phyloP scores from a whole-genome alignment of 1,284 basidiomycete species.

The Cutaneotrichosporon cutaneum region DNA sequence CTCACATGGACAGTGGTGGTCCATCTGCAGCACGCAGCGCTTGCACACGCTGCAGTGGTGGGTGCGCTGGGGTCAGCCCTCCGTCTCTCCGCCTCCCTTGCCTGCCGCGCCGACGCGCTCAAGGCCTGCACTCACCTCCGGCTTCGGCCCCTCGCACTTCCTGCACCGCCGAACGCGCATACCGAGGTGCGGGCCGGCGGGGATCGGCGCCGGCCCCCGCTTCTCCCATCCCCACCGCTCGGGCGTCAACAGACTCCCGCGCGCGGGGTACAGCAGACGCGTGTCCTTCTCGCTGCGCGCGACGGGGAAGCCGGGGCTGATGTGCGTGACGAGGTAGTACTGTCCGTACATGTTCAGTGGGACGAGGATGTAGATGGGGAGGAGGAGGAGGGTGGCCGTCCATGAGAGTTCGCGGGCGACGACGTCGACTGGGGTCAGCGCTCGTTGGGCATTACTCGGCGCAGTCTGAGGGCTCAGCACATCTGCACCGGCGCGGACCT shows the following conservation, averaged over 20 bases:
- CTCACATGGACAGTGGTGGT: constrained; percentile 86
- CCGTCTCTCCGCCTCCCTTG: background rate
- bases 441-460: too few species aligned
- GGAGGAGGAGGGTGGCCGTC: constrained; percentile 56
- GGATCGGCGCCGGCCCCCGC: background rate
- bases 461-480: constrained; percentile 18
- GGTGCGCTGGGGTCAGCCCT: constrained; percentile 63
- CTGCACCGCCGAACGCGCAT: constrained; percentile 61
- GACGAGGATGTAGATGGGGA: constrained; percentile 69
- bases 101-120: too few species aligned
- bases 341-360: constrained; percentile 74
- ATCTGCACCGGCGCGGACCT: too few species aligned
- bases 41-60: constrained; percentile 96
- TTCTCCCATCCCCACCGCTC: constrained; percentile 35
- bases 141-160: constrained; percentile 69
- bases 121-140: constrained; percentile 78
- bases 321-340: constrained; percentile 79
- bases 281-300: constrained; percentile 28
- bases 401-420: constrained; percentile 60
- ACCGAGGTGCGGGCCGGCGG: constrained; percentile 5
- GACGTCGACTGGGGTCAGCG: constrained; percentile 63
- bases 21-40: constrained; percentile 86
- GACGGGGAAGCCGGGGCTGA: constrained; percentile 68
- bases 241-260: constrained; percentile 29
- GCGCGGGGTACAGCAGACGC: constrained; percentile 32